phyloP scores from a whole-genome alignment of 2,329 filamentous ascomycete species.

The Colletotrichum salicis region DNA sequence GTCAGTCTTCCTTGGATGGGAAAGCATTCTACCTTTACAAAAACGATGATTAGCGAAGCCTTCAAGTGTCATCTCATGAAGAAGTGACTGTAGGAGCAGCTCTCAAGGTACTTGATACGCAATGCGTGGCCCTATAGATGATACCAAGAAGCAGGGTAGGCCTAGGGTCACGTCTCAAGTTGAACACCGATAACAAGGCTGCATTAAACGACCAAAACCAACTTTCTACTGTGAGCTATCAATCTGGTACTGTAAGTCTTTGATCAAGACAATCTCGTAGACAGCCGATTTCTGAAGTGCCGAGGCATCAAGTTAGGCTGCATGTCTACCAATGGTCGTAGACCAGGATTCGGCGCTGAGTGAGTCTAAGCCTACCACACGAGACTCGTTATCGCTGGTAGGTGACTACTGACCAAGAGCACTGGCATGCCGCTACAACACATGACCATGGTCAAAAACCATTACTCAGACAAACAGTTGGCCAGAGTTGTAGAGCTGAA shows the following conservation, averaged over 20 bases:
- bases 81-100: neutral
- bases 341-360: too few species aligned
- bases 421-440: neutral
- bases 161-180: neutral
- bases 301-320: too few species aligned
- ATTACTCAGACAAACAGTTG: neutral
- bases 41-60: neutral
- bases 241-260: too few species aligned
- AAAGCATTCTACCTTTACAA: fast-evolving
- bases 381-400: too few species aligned
- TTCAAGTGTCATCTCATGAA: neutral
- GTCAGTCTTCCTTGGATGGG: fast-evolving
- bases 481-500: neutral
- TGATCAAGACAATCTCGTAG: too few species aligned
- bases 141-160: neutral
- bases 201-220: too few species aligned
- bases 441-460: neutral
- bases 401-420: too few species aligned
- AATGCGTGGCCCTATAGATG: neutral
- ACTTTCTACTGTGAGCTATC: too few species aligned
- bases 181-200: neutral
- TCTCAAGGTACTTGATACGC: neutral
- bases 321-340: too few species aligned
- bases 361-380: too few species aligned
- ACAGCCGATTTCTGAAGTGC: too few species aligned